Base-by-base conservation (phyloP, 805 yeast genomes). In the Candida coleopterorum region DNA sequence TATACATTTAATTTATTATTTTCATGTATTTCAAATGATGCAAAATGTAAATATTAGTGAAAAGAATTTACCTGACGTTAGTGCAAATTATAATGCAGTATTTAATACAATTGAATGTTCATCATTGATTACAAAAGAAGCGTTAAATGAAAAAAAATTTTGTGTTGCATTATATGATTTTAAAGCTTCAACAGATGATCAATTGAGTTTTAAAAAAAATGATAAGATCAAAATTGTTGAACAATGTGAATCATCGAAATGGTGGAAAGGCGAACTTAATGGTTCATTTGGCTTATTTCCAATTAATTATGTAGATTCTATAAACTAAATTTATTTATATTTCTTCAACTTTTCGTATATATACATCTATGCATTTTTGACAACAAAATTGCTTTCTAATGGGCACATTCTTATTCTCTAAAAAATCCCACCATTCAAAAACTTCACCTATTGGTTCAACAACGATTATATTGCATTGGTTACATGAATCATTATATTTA, bases 401-500 rank as follows among this genome's bases (percentile, higher is more conserved):
- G 0, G 85, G 84, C 3, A 77, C 55, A 24, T 62, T 51, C 25
- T 56, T 62, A 38, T 77, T 71, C 25, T 63, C 69, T 34, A 72
- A 62, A 32, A 77, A 62, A 46, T 79, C 79, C 85, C 85, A 79
- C 84, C 84, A 79, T 49, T 79, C 85, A 42, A 71, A 50, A 1
- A 72, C 65, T 45, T 78, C 80, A 0, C 83, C 84, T 10, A 68
- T 64, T 2, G 81, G 74, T 38, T 77, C 79, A 6, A 77, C 70
- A 3, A 72, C 61, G n/a, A 68, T 58, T 4, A 53, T 40, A 6
- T 62, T 54, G 52, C 85, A 79, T 28, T 62, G 59, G 3, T 76
- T 71, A 49, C 85, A 79, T 0, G 65, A 58, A 40, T 77, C 81
- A 11, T 70, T 68, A 45, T 68, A 64, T 37, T 58, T 56, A 0